Percentiles rank a stretch among this genome's conserved stretches.
These are phyloP conservation scores for Lentinula detonsa DNA, from an alignment of 768 basidiomycete species.

Conservation along the genomic window DNA sequence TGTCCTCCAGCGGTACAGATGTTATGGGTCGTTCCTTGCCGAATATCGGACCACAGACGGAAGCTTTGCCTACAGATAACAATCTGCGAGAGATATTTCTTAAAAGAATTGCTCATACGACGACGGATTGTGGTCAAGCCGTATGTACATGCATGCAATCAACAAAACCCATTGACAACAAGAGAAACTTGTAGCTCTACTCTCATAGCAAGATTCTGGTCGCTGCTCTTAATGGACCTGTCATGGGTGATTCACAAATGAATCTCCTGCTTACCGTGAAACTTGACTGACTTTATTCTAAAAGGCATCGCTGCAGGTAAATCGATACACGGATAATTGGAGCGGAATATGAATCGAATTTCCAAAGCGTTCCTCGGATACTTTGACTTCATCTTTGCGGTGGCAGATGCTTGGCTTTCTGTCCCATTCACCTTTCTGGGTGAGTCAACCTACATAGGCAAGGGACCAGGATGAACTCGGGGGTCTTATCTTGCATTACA, in stretches of 20 bases:
- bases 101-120: slow-evolving; percentile 39
- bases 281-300: background rate
- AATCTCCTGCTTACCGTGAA: background rate
- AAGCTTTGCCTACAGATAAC: slow-evolving; percentile 2
- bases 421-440: slow-evolving; percentile 67
- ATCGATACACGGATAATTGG: background rate
- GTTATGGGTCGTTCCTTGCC: slow-evolving; percentile 29
- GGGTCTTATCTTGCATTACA: slow-evolving; percentile 16
- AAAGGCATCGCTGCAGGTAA: slow-evolving; percentile 64
- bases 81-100: slow-evolving; percentile 43
- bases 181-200: slow-evolving; percentile 39
- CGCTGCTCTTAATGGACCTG: slow-evolving; percentile 69
- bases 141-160: slow-evolving; percentile 27
- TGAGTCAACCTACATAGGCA: slow-evolving; percentile 13
- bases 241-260: slow-evolving; percentile 46
- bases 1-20: slow-evolving; percentile 46
- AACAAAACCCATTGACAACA: background rate
- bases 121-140: slow-evolving; percentile 60
- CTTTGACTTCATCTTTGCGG: slow-evolving; percentile 69
- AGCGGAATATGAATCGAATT: background rate
- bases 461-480: background rate
- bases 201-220: slow-evolving; percentile 65
- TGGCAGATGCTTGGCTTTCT: slow-evolving; percentile 56
- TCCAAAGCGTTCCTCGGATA: slow-evolving; percentile 56
- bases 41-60: slow-evolving; percentile 7